phyloP scores from a whole-genome alignment of 345 rosid species.

The Streptanthus diversifolius region DNA sequence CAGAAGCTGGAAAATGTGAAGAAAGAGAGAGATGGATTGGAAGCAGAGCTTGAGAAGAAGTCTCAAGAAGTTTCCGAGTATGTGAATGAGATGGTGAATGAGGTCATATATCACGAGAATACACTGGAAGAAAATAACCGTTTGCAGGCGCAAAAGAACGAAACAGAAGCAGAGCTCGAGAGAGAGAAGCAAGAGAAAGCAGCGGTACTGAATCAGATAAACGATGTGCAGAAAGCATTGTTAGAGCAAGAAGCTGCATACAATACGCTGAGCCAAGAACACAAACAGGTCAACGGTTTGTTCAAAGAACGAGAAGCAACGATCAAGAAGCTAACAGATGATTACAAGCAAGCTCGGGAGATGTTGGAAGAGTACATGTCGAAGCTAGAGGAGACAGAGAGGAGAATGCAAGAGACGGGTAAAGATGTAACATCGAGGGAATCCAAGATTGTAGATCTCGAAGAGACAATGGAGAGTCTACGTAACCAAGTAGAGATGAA shows the following conservation, averaged over 20 bases:
- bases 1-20: conserved; percentile 41
- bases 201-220: conserved; percentile 37
- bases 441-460: conserved; percentile 44
- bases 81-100: conserved; percentile 34
- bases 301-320: conserved; percentile 43
- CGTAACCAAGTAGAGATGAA: conserved; percentile 64
- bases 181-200: conserved; percentile 50
- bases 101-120: conserved; percentile 30
- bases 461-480: conserved; percentile 58
- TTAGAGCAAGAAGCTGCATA: conserved; percentile 38
- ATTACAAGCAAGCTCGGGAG: conserved; percentile 45
- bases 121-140: conserved; percentile 27
- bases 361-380: conserved; percentile 42
- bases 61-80: conserved; percentile 34
- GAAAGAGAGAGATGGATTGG: conserved; percentile 35
- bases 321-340: conserved; percentile 36
- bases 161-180: conserved; percentile 46
- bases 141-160: conserved; percentile 40
- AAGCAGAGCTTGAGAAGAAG: conserved; percentile 33
- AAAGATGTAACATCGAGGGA: conserved; percentile 42
- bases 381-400: conserved; percentile 48
- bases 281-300: conserved; percentile 37
- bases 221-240: conserved; percentile 42
- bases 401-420: conserved; percentile 44
- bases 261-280: conserved; percentile 49